These are phyloP conservation scores for Groenewaldozyma sp. DNA, from an alignment of 1,139 yeast genomes.

Conservation along the genomic window DNA sequence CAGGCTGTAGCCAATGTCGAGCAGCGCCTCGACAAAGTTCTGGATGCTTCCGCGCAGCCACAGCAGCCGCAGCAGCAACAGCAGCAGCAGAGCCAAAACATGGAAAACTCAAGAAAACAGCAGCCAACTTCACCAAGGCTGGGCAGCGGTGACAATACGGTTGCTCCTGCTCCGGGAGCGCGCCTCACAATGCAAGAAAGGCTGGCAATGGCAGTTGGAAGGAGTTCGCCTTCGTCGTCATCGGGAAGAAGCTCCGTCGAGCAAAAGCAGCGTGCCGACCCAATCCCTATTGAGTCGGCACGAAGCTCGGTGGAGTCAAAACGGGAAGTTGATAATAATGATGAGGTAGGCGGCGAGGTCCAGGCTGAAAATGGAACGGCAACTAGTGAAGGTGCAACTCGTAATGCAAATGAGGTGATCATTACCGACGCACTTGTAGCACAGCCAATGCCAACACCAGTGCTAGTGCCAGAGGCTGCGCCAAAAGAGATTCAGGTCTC, in stretches of 20 bases:
- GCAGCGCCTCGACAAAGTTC: conserved; percentile 29
- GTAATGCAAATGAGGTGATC: too few relatives aligned
- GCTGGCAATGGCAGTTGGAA: conserved; percentile 61
- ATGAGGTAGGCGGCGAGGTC: background rate
- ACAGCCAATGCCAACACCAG: background rate
- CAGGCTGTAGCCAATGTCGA: conserved; percentile 35
- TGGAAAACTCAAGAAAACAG: background rate
- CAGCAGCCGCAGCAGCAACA: too few relatives aligned
- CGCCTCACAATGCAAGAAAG: conserved; percentile 70
- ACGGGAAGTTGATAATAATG: background rate
- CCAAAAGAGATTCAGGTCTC: background rate
- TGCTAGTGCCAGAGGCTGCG: background rate
- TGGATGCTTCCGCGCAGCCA: conserved; percentile 21
- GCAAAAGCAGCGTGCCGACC: too few relatives aligned
- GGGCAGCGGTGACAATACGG: conserved; percentile 4
- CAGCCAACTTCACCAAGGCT: conserved; percentile 3
- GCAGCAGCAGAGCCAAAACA: too few relatives aligned
- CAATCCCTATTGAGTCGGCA: too few relatives aligned
- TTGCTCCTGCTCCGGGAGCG: conserved; percentile 29
- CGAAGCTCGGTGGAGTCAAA: background rate
- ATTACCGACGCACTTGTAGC: background rate
- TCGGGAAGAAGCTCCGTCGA: conserved; percentile 2
- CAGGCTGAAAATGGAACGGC: background rate
- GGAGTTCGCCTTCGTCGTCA: conserved; percentile 5
- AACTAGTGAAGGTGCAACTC: background rate